phyloP scores from a whole-genome alignment of 2,329 filamentous ascomycete species.

The Curvularia sp. region DNA sequence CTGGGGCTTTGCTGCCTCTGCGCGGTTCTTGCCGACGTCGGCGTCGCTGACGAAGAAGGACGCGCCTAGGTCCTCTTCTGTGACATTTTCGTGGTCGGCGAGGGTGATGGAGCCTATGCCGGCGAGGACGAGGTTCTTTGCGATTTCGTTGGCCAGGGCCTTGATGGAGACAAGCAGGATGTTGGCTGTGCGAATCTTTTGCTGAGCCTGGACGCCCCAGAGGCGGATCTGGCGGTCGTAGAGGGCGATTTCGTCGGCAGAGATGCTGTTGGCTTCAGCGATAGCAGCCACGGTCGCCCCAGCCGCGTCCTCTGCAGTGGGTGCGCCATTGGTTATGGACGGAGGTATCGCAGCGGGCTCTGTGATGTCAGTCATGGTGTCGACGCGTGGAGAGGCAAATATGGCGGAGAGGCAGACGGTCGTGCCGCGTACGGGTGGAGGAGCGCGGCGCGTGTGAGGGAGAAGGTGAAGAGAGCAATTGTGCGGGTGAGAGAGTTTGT shows the following conservation, averaged over 20 bases:
- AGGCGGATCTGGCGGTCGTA: constrained; percentile 97
- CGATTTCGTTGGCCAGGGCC: constrained; percentile 89
- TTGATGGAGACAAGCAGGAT: constrained; percentile 89
- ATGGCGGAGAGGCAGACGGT: not conserved
- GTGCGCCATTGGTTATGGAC: constrained; percentile 34
- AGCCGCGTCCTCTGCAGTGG: constrained; percentile 44
- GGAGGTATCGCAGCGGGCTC: constrained; percentile 14
- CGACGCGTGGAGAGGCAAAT: not conserved
- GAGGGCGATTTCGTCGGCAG: constrained; percentile 87
- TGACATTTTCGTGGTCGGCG: constrained; percentile 77
- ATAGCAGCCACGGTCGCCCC: constrained; percentile 49
- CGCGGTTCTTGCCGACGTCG: constrained; percentile 80
- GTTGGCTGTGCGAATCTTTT: constrained; percentile 85
- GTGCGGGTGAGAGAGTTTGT: constrained; percentile 11
- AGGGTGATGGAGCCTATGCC: constrained; percentile 91
- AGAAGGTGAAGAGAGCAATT: constrained; percentile 2
- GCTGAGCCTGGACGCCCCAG: constrained; percentile 95
- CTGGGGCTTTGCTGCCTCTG: constrained; percentile 77
- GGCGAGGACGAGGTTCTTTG: constrained; percentile 95
- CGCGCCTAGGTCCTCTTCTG: constrained; percentile 75
- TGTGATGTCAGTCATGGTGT: constrained; percentile 32
- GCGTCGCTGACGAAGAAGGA: constrained; percentile 76
- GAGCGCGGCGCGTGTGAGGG: not conserved
- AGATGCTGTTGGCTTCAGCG: constrained; percentile 52
- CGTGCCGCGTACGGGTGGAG: not conserved